A percentile compares a stretch with the other conserved stretches of the same genome.
These are phyloP conservation scores for Ustilaginoidea virens DNA, from an alignment of 2,329 filamentous ascomycete genomes.

Conservation along the genomic window DNA sequence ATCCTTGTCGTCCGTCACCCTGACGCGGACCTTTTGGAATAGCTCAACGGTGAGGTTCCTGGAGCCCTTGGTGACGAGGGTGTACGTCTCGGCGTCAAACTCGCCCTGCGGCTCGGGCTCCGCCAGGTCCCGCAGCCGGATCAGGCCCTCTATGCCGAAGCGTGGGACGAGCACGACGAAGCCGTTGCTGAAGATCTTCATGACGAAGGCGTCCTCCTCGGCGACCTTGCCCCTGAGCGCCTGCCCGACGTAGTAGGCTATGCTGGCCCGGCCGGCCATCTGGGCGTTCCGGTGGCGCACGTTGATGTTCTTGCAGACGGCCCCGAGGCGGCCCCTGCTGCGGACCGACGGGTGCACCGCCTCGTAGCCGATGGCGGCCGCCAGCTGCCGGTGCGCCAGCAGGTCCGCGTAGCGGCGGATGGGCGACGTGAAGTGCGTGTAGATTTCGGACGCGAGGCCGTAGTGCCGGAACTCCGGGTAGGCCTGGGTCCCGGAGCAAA, in stretches of 20 bases:
- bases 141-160: slow-evolving; percentile 89
- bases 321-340: slow-evolving; percentile 72
- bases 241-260: slow-evolving; percentile 97
- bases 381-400: slow-evolving; percentile 83
- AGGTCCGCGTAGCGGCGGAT: slow-evolving; percentile 97
- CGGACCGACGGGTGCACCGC: slow-evolving; percentile 67
- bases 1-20: slow-evolving; percentile 85
- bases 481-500: slow-evolving; percentile 83
- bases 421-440: slow-evolving; percentile 95
- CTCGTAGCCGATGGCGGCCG: slow-evolving; percentile 89
- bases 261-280: slow-evolving; percentile 81
- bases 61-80: slow-evolving; percentile 45
- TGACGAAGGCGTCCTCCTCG: slow-evolving; percentile 86
- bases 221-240: slow-evolving; percentile 64
- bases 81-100: slow-evolving; percentile 79
- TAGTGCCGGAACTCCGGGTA: slow-evolving; percentile 96
- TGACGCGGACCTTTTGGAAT: slow-evolving; percentile 82
- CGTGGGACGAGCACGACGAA: slow-evolving; percentile 92
- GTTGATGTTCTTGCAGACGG: slow-evolving; percentile 97
- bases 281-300: slow-evolving; percentile 93
- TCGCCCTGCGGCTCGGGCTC: slow-evolving; percentile 62
- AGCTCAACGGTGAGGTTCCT: slow-evolving; percentile 53
- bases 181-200: slow-evolving; percentile 95
- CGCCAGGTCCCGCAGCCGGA: slow-evolving; percentile 70
- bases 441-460: slow-evolving; percentile 88